Conservation (phyloP, 345 rosid species). For the Dimocarpus longan region DNA sequence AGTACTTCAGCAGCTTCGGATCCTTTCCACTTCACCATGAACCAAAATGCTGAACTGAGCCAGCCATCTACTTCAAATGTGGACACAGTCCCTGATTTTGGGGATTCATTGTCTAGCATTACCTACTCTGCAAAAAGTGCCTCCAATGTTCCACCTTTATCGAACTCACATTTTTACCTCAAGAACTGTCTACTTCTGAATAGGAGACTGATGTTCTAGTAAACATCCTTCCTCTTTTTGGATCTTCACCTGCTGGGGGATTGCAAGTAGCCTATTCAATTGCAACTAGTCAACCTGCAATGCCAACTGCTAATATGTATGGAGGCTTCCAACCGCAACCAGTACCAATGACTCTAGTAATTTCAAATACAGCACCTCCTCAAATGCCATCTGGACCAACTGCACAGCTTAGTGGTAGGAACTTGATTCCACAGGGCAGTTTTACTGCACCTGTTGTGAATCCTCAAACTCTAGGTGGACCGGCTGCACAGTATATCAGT, state of each 20-base stretch:
- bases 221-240: constrained; percentile 84
- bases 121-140: constrained; percentile 40
- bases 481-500: constrained; percentile 33
- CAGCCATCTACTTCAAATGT: constrained; percentile 35
- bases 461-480: constrained; percentile 39
- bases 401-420: constrained; percentile 33
- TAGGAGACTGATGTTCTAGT: constrained; percentile 80
- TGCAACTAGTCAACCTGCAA: constrained; percentile 45
- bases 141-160: constrained; percentile 38
- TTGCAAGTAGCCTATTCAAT: constrained; percentile 44
- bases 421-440: constrained; percentile 39
- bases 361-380: constrained; percentile 30
- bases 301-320: constrained; percentile 24
- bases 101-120: constrained; percentile 52
- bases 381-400: constrained; percentile 45
- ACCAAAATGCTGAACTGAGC: constrained; percentile 46
- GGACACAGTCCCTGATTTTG: constrained; percentile 42
- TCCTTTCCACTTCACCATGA: constrained; percentile 40
- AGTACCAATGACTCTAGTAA: neutral
- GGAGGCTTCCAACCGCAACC: constrained; percentile 29
- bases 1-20: constrained; percentile 34
- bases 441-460: constrained; percentile 30
- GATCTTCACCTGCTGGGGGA: constrained; percentile 43
- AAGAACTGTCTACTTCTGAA: constrained; percentile 53
- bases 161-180: constrained; percentile 47